Conservation (phyloP, 176 grass and related monocot genomes). For the Alloteropsis semialata region DNA sequence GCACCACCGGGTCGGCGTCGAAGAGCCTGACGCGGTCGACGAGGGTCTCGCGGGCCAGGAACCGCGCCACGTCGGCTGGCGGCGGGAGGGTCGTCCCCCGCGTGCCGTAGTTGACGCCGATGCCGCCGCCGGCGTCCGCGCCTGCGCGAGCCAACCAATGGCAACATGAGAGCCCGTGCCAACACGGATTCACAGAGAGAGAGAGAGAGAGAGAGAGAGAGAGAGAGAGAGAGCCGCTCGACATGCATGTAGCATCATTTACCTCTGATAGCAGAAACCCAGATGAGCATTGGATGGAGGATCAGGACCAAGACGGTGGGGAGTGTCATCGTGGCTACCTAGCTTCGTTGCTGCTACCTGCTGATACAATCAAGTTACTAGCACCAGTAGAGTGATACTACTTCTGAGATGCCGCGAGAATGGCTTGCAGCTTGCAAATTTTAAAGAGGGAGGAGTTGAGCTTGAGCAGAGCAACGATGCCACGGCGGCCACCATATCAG, state of each 20-base stretch:
- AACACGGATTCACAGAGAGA: not conserved
- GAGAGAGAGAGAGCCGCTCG: too few species aligned
- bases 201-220: too few species aligned
- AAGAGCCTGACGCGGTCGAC: constrained; percentile 68
- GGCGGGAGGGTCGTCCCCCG: constrained; percentile 50
- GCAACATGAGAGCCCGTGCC: not conserved
- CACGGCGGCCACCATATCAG: not conserved
- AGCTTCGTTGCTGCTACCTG: not conserved
- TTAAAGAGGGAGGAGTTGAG: not conserved
- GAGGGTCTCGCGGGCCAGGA: constrained; percentile 61
- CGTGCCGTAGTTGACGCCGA: constrained; percentile 76
- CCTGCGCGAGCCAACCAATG: not conserved
- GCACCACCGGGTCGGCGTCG: constrained; percentile 43
- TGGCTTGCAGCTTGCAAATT: not conserved
- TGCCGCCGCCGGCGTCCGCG: constrained; percentile 33
- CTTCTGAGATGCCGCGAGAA: not conserved
- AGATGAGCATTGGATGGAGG: constrained; percentile 15
- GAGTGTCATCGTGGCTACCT: constrained; percentile 17
- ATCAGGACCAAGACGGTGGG: not conserved
- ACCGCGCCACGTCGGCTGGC: constrained; percentile 51
- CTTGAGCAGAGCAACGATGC: not conserved
- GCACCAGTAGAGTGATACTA: not conserved
- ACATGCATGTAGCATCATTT: not conserved
- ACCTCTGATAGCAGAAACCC: constrained; percentile 3
- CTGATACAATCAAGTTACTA: not conserved